Percentiles rank a stretch among this genome's conserved stretches.
Evolutionary conservation across 2,329 filamentous ascomycete genomes (phyloP).

Genomic region (Arachnopeziza araneosa): DNA sequence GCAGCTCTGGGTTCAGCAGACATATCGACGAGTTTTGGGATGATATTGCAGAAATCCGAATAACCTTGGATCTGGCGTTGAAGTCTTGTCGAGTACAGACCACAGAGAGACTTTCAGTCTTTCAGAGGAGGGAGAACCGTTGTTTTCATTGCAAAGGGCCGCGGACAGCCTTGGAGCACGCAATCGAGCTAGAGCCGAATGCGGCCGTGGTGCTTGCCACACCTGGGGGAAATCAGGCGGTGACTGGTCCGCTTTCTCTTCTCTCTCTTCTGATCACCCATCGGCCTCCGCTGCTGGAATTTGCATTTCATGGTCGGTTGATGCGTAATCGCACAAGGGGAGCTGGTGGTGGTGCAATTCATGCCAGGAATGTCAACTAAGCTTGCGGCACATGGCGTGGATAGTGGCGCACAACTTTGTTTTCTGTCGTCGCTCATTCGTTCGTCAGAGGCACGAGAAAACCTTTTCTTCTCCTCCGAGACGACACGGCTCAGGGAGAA

Average conservation of each 20-base stretch:
- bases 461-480: background rate
- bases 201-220: background rate
- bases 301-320: background rate
- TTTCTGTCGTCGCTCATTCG: background rate
- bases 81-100: background rate
- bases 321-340: background rate
- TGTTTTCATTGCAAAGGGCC: background rate
- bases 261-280: background rate
- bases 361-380: background rate
- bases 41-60: background rate
- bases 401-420: background rate
- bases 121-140: background rate
- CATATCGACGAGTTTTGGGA: conserved; percentile 1
- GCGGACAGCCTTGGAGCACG: background rate
- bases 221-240: background rate
- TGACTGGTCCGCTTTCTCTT: background rate
- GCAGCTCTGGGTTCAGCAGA: conserved; percentile 14
- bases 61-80: background rate
- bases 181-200: background rate
- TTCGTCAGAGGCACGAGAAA: background rate
- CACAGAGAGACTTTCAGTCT: background rate
- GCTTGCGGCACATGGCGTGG: background rate
- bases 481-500: no score
- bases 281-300: background rate
- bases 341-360: background rate